phyloP scores from a whole-genome alignment of 1,284 basidiomycete species.

The Inonotus obliquus region DNA sequence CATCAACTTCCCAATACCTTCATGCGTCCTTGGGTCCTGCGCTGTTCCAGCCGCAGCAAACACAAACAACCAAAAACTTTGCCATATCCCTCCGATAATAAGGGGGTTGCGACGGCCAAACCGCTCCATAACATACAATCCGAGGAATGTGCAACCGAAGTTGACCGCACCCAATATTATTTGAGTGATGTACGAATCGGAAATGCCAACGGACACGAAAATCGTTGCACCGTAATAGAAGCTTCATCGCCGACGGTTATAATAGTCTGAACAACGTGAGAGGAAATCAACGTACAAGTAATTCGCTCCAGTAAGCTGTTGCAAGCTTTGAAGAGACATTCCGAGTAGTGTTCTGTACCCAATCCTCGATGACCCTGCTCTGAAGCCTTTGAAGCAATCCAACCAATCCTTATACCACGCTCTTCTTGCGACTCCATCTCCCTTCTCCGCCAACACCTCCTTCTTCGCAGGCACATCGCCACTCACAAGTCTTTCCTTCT shows the following conservation, averaged over 20 bases:
- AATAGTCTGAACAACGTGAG: slow-evolving; percentile 20
- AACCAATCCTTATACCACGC: slow-evolving; percentile 40
- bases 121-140: slow-evolving; percentile 11
- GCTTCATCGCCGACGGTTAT: slow-evolving; percentile 49
- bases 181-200: slow-evolving; percentile 66
- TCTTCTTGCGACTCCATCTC: slow-evolving; percentile 24
- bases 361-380: slow-evolving; percentile 38
- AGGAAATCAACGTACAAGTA: slow-evolving; percentile 28
- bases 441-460: slow-evolving; percentile 14
- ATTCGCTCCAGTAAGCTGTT: slow-evolving; percentile 69
- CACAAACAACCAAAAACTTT: slow-evolving; percentile 71
- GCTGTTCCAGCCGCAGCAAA: slow-evolving; percentile 74
- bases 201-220: slow-evolving; percentile 64
- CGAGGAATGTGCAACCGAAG: slow-evolving; percentile 58
- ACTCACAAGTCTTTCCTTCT: slow-evolving; percentile 38
- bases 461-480: slow-evolving; percentile 31
- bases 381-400: slow-evolving; percentile 49
- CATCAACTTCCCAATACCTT: slow-evolving; percentile 58
- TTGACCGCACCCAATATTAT: slow-evolving; percentile 72
- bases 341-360: slow-evolving; percentile 62
- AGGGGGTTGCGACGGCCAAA: slow-evolving; percentile 54
- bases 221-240: slow-evolving; percentile 72
- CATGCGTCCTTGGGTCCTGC: slow-evolving; percentile 45
- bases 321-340: slow-evolving; percentile 66
- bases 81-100: slow-evolving; percentile 70